These are phyloP conservation scores for Hyaloperonospora brassicae DNA, from an alignment of 352 stramenopile genomes.

Conservation along the genomic window DNA sequence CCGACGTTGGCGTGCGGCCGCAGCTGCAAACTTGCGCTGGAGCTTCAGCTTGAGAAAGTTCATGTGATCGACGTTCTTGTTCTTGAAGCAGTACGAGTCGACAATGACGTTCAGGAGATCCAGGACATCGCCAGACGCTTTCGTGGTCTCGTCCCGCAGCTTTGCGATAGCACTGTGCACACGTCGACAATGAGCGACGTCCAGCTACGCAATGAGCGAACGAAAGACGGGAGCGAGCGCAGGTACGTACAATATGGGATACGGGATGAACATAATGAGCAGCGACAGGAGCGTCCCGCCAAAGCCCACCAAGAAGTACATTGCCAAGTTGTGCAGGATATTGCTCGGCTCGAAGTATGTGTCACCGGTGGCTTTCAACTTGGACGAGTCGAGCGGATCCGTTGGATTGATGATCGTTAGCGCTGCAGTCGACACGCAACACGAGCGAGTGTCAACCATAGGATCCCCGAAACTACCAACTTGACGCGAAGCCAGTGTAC, in stretches of 20 bases:
- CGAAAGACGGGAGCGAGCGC: neutral
- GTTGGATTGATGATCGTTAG: conserved; percentile 69
- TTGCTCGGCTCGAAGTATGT: conserved; percentile 38
- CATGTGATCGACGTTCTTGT: conserved; percentile 81
- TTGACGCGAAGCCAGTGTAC: conserved; percentile 3
- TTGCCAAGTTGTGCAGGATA: conserved; percentile 60
- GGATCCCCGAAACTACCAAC: neutral
- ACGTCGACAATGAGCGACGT: neutral
- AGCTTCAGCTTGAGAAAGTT: conserved; percentile 72
- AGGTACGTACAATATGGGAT: conserved; percentile 66
- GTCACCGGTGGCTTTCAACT: conserved; percentile 44
- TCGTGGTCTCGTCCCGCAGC: conserved; percentile 41
- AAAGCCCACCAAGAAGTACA: conserved; percentile 76
- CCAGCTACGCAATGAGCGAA: no score
- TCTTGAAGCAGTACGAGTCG: conserved; percentile 83
- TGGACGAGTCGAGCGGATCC: conserved; percentile 36
- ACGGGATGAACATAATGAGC: conserved; percentile 67
- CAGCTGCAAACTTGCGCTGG: conserved; percentile 58
- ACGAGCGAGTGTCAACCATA: neutral
- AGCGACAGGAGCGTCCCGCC: conserved; percentile 60
- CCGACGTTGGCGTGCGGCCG: conserved; percentile 35
- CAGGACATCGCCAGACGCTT: conserved; percentile 47
- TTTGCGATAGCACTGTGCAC: conserved; percentile 42
- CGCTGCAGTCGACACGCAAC: conserved; percentile 20
- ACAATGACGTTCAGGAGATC: conserved; percentile 77